A percentile compares a stretch with the other conserved stretches of the same genome.
phyloP scores from a whole-genome alignment of 257 asterid genomes.

The Nicotiana attenuata region DNA sequence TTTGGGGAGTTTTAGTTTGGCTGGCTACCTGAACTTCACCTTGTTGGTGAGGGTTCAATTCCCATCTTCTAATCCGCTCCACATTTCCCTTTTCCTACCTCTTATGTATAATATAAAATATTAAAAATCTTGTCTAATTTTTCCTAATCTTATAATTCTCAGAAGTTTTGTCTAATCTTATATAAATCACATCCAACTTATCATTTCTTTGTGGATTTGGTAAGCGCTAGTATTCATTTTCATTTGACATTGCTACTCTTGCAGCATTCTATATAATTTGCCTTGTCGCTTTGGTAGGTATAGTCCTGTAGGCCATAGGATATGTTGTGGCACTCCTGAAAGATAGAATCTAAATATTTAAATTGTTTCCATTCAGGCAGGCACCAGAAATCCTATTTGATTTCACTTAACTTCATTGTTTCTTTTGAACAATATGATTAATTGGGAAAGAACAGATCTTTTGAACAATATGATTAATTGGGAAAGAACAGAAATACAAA shows the following conservation, averaged over 20 bases:
- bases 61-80: too few species aligned
- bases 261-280: not conserved
- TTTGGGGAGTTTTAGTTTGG: too few species aligned
- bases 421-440: not conserved
- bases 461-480: not conserved
- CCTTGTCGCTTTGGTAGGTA: not conserved
- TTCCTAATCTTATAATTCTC: not conserved
- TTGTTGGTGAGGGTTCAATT: too few species aligned
- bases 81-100: too few species aligned
- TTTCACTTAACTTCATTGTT: not conserved
- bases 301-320: not conserved
- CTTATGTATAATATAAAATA: too few species aligned
- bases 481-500: not conserved
- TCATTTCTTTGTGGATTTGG: not conserved
- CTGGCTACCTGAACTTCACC: too few species aligned
- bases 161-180: not conserved
- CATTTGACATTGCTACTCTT: not conserved
- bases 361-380: not conserved
- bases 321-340: not conserved
- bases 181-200: not conserved
- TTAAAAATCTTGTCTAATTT: not conserved
- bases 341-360: not conserved
- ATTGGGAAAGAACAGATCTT: not conserved
- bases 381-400: not conserved
- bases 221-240: not conserved